A percentile compares a stretch with the other conserved stretches of the same genome.
phyloP scores from a whole-genome alignment of 2,329 filamentous ascomycete species.

The Didymella pomorum region DNA sequence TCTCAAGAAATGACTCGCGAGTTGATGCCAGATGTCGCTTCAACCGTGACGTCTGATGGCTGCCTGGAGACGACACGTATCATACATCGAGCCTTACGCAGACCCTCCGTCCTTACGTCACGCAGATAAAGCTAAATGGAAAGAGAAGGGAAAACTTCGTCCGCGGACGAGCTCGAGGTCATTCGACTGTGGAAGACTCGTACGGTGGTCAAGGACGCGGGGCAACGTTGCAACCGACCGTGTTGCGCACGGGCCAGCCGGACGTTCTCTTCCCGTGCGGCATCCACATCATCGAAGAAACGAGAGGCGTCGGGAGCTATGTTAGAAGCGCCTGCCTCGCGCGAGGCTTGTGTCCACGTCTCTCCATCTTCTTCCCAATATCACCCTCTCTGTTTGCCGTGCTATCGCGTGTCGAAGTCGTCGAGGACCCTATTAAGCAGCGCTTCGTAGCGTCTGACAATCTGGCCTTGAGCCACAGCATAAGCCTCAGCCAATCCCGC shows the following conservation, averaged over 20 bases:
- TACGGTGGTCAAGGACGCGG: background rate
- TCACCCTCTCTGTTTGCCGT: background rate
- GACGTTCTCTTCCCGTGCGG: constrained; percentile 4
- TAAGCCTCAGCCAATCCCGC: background rate
- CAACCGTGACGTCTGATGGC: background rate
- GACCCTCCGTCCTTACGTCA: background rate
- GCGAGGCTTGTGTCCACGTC: constrained; percentile 4
- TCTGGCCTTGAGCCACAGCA: background rate
- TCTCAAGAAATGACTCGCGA: background rate
- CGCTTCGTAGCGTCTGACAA: background rate
- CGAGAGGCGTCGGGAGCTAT: constrained; percentile 19
- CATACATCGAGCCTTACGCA: background rate
- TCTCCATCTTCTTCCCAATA: background rate
- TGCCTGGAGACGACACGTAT: background rate
- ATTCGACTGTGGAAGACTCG: background rate
- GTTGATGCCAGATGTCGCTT: background rate
- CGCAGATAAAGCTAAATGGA: background rate
- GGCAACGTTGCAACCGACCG: constrained; percentile 12
- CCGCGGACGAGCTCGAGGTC: constrained; percentile 5
- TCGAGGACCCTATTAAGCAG: no score
- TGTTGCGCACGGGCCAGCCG: constrained; percentile 5
- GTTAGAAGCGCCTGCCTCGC: constrained; percentile 1
- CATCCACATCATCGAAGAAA: constrained; percentile 19
- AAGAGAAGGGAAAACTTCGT: background rate
- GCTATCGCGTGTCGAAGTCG: background rate